phyloP scores from a whole-genome alignment of 768 basidiomycete species.

The Trametes maxima region DNA sequence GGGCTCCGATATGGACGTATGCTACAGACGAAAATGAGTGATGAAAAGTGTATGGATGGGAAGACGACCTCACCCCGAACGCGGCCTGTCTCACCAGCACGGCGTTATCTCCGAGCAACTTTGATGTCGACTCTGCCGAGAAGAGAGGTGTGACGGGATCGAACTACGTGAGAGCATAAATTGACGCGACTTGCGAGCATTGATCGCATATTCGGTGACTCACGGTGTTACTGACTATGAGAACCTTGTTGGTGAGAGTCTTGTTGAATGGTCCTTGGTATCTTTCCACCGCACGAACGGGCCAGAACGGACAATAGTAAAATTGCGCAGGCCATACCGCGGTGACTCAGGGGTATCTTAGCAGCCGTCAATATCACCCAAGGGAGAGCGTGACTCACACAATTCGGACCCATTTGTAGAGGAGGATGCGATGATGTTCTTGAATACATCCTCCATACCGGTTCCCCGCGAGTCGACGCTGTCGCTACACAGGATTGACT shows the following conservation, averaged over 20 bases:
- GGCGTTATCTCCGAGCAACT: background rate
- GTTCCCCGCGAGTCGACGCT: conserved; percentile 5
- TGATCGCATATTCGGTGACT: background rate
- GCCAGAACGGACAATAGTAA: background rate
- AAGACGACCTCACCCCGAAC: background rate
- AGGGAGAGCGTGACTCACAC: conserved; percentile 1
- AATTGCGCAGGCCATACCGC: background rate
- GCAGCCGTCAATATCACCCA: background rate
- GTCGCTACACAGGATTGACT: conserved; percentile 13
- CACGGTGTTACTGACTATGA: background rate
- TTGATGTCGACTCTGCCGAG: background rate
- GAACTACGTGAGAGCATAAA: background rate
- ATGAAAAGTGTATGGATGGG: no score
- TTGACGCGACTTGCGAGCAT: background rate
- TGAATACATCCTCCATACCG: conserved; percentile 9
- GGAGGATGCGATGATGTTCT: background rate
- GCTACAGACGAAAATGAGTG: background rate
- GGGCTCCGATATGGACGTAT: background rate
- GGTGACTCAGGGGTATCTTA: background rate
- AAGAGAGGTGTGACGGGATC: background rate
- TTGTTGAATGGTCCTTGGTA: conserved; percentile 8
- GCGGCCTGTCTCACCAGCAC: background rate
- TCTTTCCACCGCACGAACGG: conserved; percentile 4
- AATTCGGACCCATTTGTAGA: background rate
- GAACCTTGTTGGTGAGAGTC: background rate